Evolutionary conservation across 2,329 filamentous ascomycete genomes (phyloP).

Genomic region (Ceratocystiopsis minuta): DNA sequence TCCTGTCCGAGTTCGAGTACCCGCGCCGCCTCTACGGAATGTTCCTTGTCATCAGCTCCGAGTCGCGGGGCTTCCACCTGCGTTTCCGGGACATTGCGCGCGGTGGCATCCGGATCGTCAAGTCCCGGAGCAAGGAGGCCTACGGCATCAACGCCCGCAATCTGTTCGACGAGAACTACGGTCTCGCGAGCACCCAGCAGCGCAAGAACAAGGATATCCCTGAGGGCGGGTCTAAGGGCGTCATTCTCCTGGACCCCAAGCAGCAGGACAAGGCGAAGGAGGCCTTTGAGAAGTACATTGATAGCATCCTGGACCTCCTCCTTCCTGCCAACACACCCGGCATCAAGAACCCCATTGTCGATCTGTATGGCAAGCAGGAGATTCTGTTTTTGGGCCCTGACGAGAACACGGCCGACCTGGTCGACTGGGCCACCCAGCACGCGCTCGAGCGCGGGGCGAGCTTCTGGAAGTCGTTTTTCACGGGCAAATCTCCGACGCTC

Average conservation of each 20-base stretch:
- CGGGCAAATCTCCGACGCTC: constrained; percentile 87
- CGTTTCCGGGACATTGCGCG: constrained; percentile 94
- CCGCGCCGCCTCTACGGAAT: constrained; percentile 88
- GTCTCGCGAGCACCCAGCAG: constrained; percentile 93
- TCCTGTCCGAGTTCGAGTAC: constrained; percentile 84
- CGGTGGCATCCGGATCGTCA: constrained; percentile 95
- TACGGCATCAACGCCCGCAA: constrained; percentile 93
- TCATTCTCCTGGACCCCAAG: constrained; percentile 81
- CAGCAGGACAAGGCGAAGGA: constrained; percentile 86
- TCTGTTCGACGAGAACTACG: constrained; percentile 97
- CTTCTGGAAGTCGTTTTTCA: constrained; percentile 99
- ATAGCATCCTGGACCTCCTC: constrained; percentile 90
- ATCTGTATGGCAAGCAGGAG: constrained; percentile 85
- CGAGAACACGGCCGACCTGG: constrained; percentile 93
- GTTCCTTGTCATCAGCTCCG: constrained; percentile 95
- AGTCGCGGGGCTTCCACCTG: constrained; percentile 92
- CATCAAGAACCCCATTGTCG: constrained; percentile 97
- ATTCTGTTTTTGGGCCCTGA: constrained; percentile 98
- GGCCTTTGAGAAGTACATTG: constrained; percentile 98
- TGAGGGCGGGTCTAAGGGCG: constrained; percentile 94
- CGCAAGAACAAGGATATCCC: constrained; percentile 99
- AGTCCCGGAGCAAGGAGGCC: constrained; percentile 88
- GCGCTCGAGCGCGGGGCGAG: constrained; percentile 72
- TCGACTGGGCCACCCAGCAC: constrained; percentile 97
- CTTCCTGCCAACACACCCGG: constrained; percentile 79